phyloP scores from a whole-genome alignment of 805 yeast genomes.

The Wickerhamiella slavikovae region DNA sequence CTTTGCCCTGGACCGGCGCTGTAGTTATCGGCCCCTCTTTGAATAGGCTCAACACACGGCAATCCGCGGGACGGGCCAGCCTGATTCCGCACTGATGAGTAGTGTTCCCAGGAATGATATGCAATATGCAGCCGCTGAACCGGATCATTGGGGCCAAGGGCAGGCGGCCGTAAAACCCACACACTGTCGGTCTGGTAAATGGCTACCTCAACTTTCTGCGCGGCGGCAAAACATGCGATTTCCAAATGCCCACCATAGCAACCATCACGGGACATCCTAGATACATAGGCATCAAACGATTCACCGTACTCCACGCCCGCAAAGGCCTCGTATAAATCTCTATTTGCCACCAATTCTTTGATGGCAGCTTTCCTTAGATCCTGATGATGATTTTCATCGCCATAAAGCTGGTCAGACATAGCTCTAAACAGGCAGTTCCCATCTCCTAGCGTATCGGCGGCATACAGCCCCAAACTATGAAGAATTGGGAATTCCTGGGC shows the following conservation, averaged over 20 bases:
- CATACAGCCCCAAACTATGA: constrained; percentile 17
- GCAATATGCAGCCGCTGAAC: constrained; percentile 17
- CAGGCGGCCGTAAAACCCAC: constrained; percentile 16
- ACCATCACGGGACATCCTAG: constrained; percentile 20
- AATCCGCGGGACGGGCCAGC: constrained; percentile 20
- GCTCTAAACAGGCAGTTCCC: constrained; percentile 25
- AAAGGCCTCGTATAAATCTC: constrained; percentile 16
- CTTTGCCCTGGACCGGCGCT: background rate
- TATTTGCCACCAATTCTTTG: constrained; percentile 14
- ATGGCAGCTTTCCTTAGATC: constrained; percentile 17
- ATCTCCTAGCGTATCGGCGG: constrained; percentile 21
- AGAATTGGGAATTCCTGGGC: constrained; percentile 20
- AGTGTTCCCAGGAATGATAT: constrained; percentile 25
- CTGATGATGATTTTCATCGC: constrained; percentile 16
- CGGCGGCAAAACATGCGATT: constrained; percentile 22
- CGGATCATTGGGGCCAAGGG: constrained; percentile 2
- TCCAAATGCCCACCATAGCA: constrained; percentile 24
- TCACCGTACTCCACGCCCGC: constrained; percentile 18
- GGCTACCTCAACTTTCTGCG: constrained; percentile 16
- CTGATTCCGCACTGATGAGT: constrained; percentile 21
- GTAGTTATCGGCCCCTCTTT: background rate
- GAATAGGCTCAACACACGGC: constrained; percentile 10
- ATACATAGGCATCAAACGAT: constrained; percentile 17
- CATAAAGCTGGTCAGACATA: constrained; percentile 21
- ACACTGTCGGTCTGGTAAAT: constrained; percentile 20